A percentile compares a stretch with the other conserved stretches of the same genome.
Evolutionary conservation across 2,329 filamentous ascomycete genomes (phyloP).

Genomic region (Macrophomina phaseolina): DNA sequence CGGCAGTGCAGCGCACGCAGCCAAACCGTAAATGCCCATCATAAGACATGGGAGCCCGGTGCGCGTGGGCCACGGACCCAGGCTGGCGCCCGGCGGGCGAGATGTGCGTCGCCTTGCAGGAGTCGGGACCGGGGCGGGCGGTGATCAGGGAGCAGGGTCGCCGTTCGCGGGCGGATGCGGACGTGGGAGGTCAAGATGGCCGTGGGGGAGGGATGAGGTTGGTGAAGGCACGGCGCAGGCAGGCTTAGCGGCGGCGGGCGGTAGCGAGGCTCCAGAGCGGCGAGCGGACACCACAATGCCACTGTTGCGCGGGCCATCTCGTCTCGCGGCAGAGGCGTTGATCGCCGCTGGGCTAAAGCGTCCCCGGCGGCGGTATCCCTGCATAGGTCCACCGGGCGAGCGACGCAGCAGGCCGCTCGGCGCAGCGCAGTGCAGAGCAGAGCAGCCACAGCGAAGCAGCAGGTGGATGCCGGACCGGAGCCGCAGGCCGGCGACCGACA

Average conservation of each 20-base stretch:
- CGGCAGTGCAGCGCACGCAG: conserved; percentile 13
- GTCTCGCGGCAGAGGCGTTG: conserved; percentile 27
- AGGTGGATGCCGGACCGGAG: background rate
- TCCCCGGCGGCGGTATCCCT: conserved; percentile 18
- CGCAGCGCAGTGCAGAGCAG: background rate
- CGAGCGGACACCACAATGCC: conserved; percentile 13
- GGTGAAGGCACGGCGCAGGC: background rate
- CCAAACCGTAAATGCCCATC: conserved; percentile 11
- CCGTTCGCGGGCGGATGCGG: conserved; percentile 13
- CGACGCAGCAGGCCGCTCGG: background rate
- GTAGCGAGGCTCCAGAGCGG: conserved; percentile 5
- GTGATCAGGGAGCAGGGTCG: conserved; percentile 21
- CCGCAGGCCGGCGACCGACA: background rate
- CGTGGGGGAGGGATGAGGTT: conserved; percentile 4
- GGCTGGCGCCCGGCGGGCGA: conserved; percentile 17
- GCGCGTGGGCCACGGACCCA: conserved; percentile 14
- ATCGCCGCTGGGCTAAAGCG: conserved; percentile 25
- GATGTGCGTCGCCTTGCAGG: conserved; percentile 23
- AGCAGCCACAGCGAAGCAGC: background rate
- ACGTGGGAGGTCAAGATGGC: background rate
- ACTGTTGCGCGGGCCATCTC: conserved; percentile 20
- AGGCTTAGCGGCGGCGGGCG: conserved; percentile 9
- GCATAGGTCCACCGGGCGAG: background rate
- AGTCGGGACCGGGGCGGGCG: conserved; percentile 9
- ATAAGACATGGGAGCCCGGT: conserved; percentile 20